Base-by-base conservation (phyloP, 176 grass and related monocot genomes). In the Musa troglodytarum region DNA sequence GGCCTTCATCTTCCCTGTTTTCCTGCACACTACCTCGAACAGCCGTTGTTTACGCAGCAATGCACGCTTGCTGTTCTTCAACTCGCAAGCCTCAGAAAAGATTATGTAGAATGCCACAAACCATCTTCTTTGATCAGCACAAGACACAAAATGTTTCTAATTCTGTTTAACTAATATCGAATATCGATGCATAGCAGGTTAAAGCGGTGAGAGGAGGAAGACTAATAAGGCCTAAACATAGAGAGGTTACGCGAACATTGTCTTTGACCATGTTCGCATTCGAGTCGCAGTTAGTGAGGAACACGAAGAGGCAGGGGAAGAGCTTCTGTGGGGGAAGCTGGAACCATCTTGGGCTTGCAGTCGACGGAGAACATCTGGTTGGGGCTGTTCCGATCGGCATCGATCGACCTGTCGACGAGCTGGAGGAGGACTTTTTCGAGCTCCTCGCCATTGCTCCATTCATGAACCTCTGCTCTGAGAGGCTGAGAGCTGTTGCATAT, bases 381-480 rank as follows among this genome's bases (percentile, higher is more conserved):
- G 63, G 63, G 9, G 54, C 54, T 58, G 54, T 1, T 43, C 23
- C 6, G 53, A 16, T 76, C 81, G 51, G 81, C 86, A 11, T 76
- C 55, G 26, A 76, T 72, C 25, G 59, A 82, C 74, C 71, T 80
- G 14, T 85, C 23, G 71, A 97, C 75, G 25, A 97, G 81, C 23
- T 82, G 49, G 58, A 85, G 74, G 72, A 97, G 77, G 50, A 76
- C 89, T 43, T 69, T 84, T 29, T 84, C 85, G 63, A 86, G 52
- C 9, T 96, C 89, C 64, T 80, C 82, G 49, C 83, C 89, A 23
- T 86, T 86, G 20, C 57, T 74, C 93, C 93, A 96, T 8, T 84
- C 85, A 65, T 96, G 93, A 68, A 96, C 76, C 87, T 90, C 89
- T 0, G 87, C 89, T 65, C 86, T 82, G n/a, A 96, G 8, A 65